Conservation (phyloP, 2,329 filamentous ascomycete genomes). For the Botryotinia narcissicola region DNA sequence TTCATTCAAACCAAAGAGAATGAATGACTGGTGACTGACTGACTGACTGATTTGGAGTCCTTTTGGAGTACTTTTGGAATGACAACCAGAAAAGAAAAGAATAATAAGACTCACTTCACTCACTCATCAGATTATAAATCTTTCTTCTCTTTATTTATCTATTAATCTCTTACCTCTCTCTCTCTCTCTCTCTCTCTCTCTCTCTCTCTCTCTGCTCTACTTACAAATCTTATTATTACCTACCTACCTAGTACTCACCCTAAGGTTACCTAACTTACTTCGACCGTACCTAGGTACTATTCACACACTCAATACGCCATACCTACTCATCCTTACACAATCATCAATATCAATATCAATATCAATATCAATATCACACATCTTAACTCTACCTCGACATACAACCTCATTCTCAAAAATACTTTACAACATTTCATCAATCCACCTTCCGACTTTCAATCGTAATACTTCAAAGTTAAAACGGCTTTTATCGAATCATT, state of each 20-base stretch:
- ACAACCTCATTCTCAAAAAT: background rate
- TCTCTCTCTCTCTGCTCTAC: background rate
- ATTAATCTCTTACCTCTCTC: background rate
- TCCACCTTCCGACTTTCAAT: background rate
- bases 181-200: no score
- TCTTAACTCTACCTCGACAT: background rate
- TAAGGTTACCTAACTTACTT: background rate
- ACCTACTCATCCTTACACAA: background rate
- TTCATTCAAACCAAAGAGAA: background rate
- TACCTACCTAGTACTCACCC: no score
- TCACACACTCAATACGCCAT: constrained; percentile 4
- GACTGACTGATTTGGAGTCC: background rate
- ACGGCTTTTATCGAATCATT: constrained; percentile 1
- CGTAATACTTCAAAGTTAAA: background rate
- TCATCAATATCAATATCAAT: background rate
- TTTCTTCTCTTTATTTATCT: background rate
- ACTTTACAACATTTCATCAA: background rate
- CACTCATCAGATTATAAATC: background rate
- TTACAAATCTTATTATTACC: background rate
- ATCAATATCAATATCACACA: background rate
- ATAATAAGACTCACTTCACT: background rate
- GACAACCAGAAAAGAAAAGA: background rate
- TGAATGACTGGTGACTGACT: background rate
- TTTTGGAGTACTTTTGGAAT: background rate
- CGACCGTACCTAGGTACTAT: background rate